Evolutionary conservation across 305 asterid species (phyloP), one percentile per base, ranked within the genome.

Genomic region (Fraxinus greggii): DNA sequence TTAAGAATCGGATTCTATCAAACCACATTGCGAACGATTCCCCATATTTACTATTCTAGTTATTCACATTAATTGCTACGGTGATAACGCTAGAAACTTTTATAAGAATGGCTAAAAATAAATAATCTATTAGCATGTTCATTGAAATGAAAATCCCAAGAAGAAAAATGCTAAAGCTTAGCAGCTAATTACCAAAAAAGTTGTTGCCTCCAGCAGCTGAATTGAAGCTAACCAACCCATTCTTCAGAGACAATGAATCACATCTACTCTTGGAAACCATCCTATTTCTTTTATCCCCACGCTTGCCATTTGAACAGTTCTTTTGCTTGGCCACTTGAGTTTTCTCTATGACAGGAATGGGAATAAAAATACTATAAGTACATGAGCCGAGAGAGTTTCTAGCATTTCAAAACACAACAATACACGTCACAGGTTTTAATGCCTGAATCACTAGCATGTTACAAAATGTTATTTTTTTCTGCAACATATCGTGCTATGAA

Each of bases 241-340:
- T 93, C 93, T 90, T 94, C 83, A 94, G 85, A 45, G 90, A 93
- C 81, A 91, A 91, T 83, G 94, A 86, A 78, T 94, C 97, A 9
- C 89, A 80, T 86, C 90, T 91, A 82, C 85, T 90, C 90, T 91
- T 96, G 56, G 87, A 83, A 81, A 85, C 86, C 89, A 92, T 93
- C 85, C 90, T 86, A 82, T 84, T 90, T 91, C 97, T 90, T 83
- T 91, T 96, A 81, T 93, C 98, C 79, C 95, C 92, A 23, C 98
- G 93, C 87, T 89, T 93, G 88, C 90, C 85, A 79, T 82, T 82
- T 67, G 90, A 85, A 84, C 72, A 88, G 88, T 75, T 90, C 94
- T 85, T 94, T 83, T 87, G 95, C 92, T 89, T 93, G 73, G 83
- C 81, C 72, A 77, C 81, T 80, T 89, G 95, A 85, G 81, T 77